phyloP scores from a whole-genome alignment of 768 basidiomycete genomes.

The Naganishia randhawae region DNA sequence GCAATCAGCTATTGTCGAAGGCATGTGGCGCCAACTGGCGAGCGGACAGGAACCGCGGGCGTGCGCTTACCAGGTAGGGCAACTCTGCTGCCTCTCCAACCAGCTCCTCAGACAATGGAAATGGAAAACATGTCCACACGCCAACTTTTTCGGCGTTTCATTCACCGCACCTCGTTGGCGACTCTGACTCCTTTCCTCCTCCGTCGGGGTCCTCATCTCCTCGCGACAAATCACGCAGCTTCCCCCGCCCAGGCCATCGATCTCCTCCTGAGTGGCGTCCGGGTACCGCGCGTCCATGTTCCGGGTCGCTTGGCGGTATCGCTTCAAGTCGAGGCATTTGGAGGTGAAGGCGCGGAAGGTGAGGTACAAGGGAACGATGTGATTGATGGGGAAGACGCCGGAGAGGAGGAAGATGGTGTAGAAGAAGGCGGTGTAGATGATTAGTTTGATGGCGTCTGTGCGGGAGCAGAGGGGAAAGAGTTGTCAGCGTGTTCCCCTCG shows the following conservation, averaged over 20 bases:
- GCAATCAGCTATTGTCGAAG: no score
- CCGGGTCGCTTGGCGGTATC: conserved; percentile 87
- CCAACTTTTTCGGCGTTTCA: conserved; percentile 91
- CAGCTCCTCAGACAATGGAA: conserved; percentile 95
- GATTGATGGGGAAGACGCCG: conserved; percentile 83
- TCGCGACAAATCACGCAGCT: conserved; percentile 98
- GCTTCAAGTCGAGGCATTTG: conserved; percentile 77
- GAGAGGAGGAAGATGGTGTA: conserved; percentile 88
- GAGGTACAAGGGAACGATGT: conserved; percentile 93
- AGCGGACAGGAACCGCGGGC: not conserved
- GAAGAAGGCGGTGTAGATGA: conserved; percentile 91
- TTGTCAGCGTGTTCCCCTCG: no score
- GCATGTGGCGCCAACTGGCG: conserved; percentile 57
- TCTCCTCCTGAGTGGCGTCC: conserved; percentile 80
- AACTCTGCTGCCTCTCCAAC: conserved; percentile 96
- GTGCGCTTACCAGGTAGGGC: conserved; percentile 83
- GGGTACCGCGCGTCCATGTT: conserved; percentile 97
- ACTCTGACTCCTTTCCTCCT: conserved; percentile 16
- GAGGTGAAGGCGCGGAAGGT: conserved; percentile 88
- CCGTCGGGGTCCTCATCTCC: conserved; percentile 64
- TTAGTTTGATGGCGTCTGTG: conserved; percentile 85
- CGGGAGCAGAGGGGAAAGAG: not conserved
- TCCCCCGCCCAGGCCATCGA: conserved; percentile 73
- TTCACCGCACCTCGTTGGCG: conserved; percentile 66
- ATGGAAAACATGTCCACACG: conserved; percentile 97